Evolutionary conservation across 441 rosid species (phyloP), one percentile per base, ranked within the genome.

Genomic region (Gossypium schwendimanii): DNA sequence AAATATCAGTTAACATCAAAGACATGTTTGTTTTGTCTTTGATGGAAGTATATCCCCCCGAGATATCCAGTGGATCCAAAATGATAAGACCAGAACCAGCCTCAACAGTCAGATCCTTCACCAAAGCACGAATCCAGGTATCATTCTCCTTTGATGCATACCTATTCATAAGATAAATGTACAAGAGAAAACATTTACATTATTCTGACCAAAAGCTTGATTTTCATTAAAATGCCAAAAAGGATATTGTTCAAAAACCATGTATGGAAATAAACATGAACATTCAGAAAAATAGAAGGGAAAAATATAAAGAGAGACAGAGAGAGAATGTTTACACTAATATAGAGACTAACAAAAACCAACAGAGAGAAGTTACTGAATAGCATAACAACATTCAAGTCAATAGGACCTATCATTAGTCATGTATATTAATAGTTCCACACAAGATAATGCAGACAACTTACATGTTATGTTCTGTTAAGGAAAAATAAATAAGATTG

Each of bases 11-110:
- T 52, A 93, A 92, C 69, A 86, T 83, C 81, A 96, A 74, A 76
- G 98, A 94, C 78, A 94, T 83, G 78, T 90, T 93, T 71, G 94
- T 92, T 81, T 88, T 96, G 85, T 93, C 97, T 77, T 88, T 89
- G 69, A 94, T 87, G 68, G 96, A 94, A 52, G 98, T 92, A 80
- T 88, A 94, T 74, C 97, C 98, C 64, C 91, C 91, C 0, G 98
- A 94, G 69, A 94, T 82, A 84, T 94, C 98, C 58, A 92, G 92
- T 31, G 98, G 97, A 78, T 92, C 93, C 69, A 96, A 87, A 84
- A 96, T 87, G 77, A 87, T 82, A 78, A 96, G 96, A 80, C 99
- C 99, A 77, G 99, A 96, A 76, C 97, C 99, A 76, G 98, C 87
- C 87, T 96, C 99, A 65, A 96, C 78, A 12, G 87, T 89, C 77